Base-by-base conservation (phyloP, 23 red algal genomes). In the Gracilariopsis chorda region DNA sequence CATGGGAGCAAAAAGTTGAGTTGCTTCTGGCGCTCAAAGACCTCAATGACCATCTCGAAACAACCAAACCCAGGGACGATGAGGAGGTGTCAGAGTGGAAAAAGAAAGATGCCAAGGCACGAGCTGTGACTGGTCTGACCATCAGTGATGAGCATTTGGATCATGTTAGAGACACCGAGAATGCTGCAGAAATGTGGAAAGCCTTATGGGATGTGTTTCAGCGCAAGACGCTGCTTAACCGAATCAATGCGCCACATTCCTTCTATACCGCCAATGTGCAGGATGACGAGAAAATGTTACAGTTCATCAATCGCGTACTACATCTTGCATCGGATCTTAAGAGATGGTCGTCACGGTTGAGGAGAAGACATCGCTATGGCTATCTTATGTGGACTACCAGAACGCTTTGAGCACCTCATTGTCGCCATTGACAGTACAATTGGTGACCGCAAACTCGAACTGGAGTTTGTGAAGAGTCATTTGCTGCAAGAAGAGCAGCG, bases 391-490 rank as follows among this genome's bases (percentile, higher is more conserved):
- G 48, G 55, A n/a, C 30, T 84, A 9, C 79, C 55, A 3, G 19
- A 58, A 42, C 55, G 16, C 20, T 84, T 65, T 63, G 55, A 84
- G 42, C 52, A 84, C 32, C 60, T 84, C 2, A 62, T 84, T 45
- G 79, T 84, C 1, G 79, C 53, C 0, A 45, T 84, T 7, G 55
- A 84, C 43, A 56, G 52, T 10, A 61, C 77, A 9, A 37, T 84
- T 39, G 69, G 6, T 7, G 69, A 35, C 8, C 29, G 25, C 9
- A 5, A 41, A 35, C 43, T 75, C 6, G 43, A 5, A 25, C 40
- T 82, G 77, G 77, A 82, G 33, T 82, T 82, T 62, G 52, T 82
- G 4, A 82, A 82, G 48, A 82, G 77, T 36, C 55, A 47, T 36
- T 23, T 82, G 6, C 46, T 82, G 51, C 48, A 82, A 11, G 43